Conservation (phyloP, 768 basidiomycete species). For the Suillus paluster region DNA sequence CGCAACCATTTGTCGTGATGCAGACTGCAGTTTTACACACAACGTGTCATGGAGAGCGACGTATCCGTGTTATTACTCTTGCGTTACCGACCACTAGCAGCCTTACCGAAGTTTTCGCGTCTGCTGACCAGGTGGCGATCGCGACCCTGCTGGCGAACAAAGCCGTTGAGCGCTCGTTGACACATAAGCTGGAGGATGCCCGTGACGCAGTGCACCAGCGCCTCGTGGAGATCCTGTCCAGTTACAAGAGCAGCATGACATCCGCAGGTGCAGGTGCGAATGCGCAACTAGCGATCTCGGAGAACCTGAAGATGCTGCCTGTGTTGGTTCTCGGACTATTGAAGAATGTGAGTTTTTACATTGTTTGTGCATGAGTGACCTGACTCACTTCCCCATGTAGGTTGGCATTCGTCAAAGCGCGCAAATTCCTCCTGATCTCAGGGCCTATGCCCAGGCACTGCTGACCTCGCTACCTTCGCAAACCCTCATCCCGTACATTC, state of each 20-base stretch:
- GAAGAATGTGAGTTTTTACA: slow-evolving; percentile 75
- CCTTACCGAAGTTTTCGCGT: slow-evolving; percentile 87
- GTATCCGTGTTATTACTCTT: slow-evolving; percentile 88
- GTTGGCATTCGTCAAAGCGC: slow-evolving; percentile 95
- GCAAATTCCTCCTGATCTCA: slow-evolving; percentile 95
- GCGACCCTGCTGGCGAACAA: slow-evolving; percentile 87
- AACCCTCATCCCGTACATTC: slow-evolving; percentile 89
- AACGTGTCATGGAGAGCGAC: slow-evolving; percentile 89
- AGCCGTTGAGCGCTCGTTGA: slow-evolving; percentile 86
- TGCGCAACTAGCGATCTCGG: slow-evolving; percentile 89
- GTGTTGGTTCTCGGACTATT: slow-evolving; percentile 86
- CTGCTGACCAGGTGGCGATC: slow-evolving; percentile 88
- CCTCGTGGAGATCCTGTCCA: slow-evolving; percentile 80
- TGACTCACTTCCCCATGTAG: slow-evolving; percentile 41
- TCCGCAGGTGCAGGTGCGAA: slow-evolving; percentile 92
- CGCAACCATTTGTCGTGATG: slow-evolving; percentile 88
- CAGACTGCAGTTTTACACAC: slow-evolving; percentile 96
- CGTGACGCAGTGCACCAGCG: slow-evolving; percentile 84
- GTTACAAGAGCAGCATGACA: slow-evolving; percentile 97
- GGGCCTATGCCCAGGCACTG: slow-evolving; percentile 93
- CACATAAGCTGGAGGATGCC: slow-evolving; percentile 87
- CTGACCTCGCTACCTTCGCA: slow-evolving; percentile 92
- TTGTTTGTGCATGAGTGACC: slow-evolving; percentile 4
- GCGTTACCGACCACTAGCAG: slow-evolving; percentile 88
- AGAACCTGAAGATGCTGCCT: slow-evolving; percentile 95